Evolutionary conservation across 352 stramenopile genomes (phyloP).

Genomic region (Phytophthora pinifolia): DNA sequence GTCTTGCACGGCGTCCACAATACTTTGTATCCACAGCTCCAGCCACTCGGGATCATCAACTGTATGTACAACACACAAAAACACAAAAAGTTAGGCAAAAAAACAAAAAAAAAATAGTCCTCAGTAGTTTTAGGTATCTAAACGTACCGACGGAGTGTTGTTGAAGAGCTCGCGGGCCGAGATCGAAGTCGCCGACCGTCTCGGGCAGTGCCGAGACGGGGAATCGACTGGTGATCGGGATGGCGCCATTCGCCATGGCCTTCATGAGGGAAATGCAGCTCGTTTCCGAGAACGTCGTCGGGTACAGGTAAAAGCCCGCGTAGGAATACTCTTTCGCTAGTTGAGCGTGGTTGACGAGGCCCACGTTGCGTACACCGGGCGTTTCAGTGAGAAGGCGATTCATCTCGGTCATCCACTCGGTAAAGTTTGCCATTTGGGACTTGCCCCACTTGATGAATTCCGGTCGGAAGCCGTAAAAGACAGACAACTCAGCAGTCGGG

Average conservation of each 20-base stretch:
- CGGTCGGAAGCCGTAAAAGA: conserved; percentile 91
- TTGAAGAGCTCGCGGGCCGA: conserved; percentile 55
- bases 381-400: conserved; percentile 32
- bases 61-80: conserved; percentile 17
- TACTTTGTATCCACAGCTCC: conserved; percentile 49
- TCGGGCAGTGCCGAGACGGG: conserved; percentile 62
- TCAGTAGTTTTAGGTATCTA: background rate
- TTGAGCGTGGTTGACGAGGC: conserved; percentile 79
- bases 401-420: conserved; percentile 61
- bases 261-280: conserved; percentile 94
- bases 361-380: conserved; percentile 65
- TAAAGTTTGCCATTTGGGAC: conserved; percentile 46
- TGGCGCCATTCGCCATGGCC: conserved; percentile 86
- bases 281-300: conserved; percentile 88
- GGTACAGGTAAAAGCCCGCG: conserved; percentile 91
- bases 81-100: too few species aligned
- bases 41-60: conserved; percentile 44
- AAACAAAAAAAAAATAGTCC: too few species aligned
- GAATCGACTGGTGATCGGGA: conserved; percentile 89
- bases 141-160: conserved; percentile 22
- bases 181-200: conserved; percentile 66
- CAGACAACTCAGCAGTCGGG: conserved; percentile 55
- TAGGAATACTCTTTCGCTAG: conserved; percentile 65
- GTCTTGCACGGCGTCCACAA: conserved; percentile 40
- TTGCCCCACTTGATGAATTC: conserved; percentile 71